Base-by-base conservation (phyloP, 1,139 yeast genomes). In the Pichia sp. region DNA sequence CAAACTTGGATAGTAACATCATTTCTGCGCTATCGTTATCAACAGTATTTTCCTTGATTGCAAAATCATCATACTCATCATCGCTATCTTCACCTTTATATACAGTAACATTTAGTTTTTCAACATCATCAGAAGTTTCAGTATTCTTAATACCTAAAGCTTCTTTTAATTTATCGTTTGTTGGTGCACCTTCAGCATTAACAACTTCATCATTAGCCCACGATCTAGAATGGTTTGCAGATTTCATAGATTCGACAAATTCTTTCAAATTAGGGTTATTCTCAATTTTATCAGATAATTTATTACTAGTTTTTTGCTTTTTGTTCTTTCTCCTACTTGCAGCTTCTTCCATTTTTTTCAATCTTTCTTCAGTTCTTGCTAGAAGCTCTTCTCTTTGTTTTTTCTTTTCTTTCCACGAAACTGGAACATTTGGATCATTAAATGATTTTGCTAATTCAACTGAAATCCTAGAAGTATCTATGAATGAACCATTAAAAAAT, bases 371-470 rank as follows among this genome's bases (percentile, higher is more conserved):
- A 53, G 79, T 73, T 53, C 72, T 74, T 56, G 71, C 68, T 37
- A 82, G 65, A 52, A 78, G 73, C 36, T 73, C 76, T 43, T 73
- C 74, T 16, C 80, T 79, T 56, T 75, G 73, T 61, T 79, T 72
- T 57, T 75, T 73, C 68, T 77, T 78, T 52, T 83, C 86, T 55
- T 74, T 81, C 71, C 80, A 76, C 0, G 94, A 79, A 51, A 77
- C 67, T n/a, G 95, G 95, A 9, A 85, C 90, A 8, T 70, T 70
- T 6, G 92, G 89, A 63, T 87, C 96, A 13, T 87, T 82, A 64
- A 86, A 84, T 40, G 92, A 77, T 68, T 86, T 87, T 1, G 98
- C 98, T 48, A 84, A 60, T 44, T 80, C 80, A 8, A 92, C 98
- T 42, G 79, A 81, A 30, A 92, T 76, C 57, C 77, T 79, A 3